Evolutionary conservation across 805 yeast species (phyloP), one percentile per base, ranked within the genome.

Genomic region (Nakazawaea anatomiae): DNA sequence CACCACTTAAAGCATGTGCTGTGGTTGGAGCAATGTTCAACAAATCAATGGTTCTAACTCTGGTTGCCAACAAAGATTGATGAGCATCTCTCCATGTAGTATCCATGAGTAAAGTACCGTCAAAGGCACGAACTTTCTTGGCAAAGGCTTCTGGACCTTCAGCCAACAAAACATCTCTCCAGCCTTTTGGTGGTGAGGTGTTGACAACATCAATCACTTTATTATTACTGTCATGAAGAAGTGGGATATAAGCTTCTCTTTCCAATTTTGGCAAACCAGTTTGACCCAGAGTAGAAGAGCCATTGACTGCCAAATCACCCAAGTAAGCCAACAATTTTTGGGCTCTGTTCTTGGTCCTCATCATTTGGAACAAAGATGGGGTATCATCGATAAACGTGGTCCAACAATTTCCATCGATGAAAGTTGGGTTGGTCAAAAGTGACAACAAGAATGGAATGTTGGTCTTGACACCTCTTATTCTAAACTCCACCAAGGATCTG

Each of bases 51-150:
- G 99, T 94, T 73, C 99, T 84, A 39, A 94, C 95, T 72, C 99
- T 87, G 41, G 99, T 94, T 8, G 99, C 99, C 64, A 94, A 77
- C 60, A 94, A 74, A 28, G 97, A 91, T 77, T 94, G 99, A 73
- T 94, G 99, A 38, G 99, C 99, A 71, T 94, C 99, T 83, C 99
- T 89, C 99, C 99, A 94, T 8, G 99, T 94, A 50, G 99, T 94
- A 70, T 94, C 99, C 89, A 95, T 94, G 62, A 94, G 73, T 68
- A 94, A 75, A 58, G 96, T 85, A 62, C 99, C 99, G 50, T 88
- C 74, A 72, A 82, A 83, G 14, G 73, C 69, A 68, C 97, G 83
- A 53, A 94, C 96, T 62, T 88, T 85, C 72, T 84, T 78, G 59
- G 97, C 96, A 65, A 94, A 94, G 34, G 75, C 87, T 50, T 79